These are phyloP conservation scores for Linanthus parryae DNA, from an alignment of 148 eudicot species.

Conservation along the genomic window DNA sequence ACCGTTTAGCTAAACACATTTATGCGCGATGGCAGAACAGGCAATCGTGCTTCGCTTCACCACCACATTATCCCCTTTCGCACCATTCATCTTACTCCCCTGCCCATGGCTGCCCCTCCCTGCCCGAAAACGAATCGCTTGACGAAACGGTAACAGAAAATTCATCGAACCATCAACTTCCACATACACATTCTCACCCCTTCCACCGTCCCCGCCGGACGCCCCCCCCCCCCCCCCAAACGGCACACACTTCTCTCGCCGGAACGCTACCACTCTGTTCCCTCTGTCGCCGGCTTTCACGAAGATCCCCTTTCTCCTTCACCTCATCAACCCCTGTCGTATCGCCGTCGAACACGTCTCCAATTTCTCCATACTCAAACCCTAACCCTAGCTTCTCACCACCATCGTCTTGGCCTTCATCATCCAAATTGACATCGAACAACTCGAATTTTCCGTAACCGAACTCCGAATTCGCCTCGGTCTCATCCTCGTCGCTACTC, in stretches of 20 bases:
- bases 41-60: too few relatives aligned
- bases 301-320: slow-evolving; percentile 86
- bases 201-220: slow-evolving; percentile 93
- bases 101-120: slow-evolving; percentile 82
- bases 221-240: slow-evolving; percentile 96
- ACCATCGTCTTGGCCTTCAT: too few relatives aligned
- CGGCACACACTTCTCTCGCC: slow-evolving; percentile 86
- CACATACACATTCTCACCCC: slow-evolving; percentile 87
- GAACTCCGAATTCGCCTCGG: slow-evolving; percentile 10
- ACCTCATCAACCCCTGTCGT: slow-evolving; percentile 18
- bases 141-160: slow-evolving; percentile 78
- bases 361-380: too few relatives aligned
- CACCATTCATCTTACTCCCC: slow-evolving; percentile 68
- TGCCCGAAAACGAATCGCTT: slow-evolving; percentile 70
- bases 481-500: slow-evolving; percentile 9
- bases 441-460: too few relatives aligned
- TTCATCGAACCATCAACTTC: slow-evolving; percentile 85
- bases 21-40: too few relatives aligned
- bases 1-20: too few relatives aligned
- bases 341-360: slow-evolving; percentile 12
- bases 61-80: slow-evolving; percentile 81
- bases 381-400: too few relatives aligned
- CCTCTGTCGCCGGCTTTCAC: slow-evolving; percentile 89
- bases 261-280: slow-evolving; percentile 86
- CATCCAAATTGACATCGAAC: too few relatives aligned